These are phyloP conservation scores for Lichina pygmaea DNA, from an alignment of 495 filamentous ascomycete genomes.

Conservation along the genomic window DNA sequence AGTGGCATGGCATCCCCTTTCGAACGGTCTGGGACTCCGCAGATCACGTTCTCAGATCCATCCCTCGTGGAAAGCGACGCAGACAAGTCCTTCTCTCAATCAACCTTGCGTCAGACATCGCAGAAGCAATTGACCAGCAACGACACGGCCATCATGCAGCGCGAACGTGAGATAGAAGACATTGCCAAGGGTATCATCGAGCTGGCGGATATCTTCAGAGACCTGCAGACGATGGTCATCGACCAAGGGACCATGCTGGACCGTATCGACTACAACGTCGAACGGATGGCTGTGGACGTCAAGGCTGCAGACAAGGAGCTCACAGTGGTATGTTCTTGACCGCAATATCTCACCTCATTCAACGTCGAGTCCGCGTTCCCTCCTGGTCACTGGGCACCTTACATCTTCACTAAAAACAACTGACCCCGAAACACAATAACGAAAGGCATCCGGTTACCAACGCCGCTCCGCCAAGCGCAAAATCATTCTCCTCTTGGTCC, in stretches of 20 bases:
- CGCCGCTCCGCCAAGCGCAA: constrained; percentile 70
- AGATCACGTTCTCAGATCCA: constrained; percentile 37
- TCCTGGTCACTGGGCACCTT: background rate
- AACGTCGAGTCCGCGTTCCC: background rate
- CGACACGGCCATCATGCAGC: constrained; percentile 66
- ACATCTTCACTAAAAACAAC: background rate
- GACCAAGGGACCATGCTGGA: constrained; percentile 97
- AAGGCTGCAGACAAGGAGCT: constrained; percentile 83
- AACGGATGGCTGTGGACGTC: constrained; percentile 69
- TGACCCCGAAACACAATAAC: background rate
- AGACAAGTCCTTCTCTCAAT: constrained; percentile 77
- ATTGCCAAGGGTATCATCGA: constrained; percentile 97
- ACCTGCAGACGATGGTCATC: constrained; percentile 88
- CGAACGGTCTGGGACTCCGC: constrained; percentile 37
- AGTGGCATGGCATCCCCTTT: constrained; percentile 34
- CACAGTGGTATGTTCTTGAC: constrained; percentile 29
- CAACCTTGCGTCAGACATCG: constrained; percentile 48
- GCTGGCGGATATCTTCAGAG: constrained; percentile 83
- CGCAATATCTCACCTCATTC: background rate
- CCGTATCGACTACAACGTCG: constrained; percentile 94
- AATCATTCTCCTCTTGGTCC: constrained; percentile 58
- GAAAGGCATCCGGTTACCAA: constrained; percentile 59
- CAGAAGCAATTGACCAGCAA: constrained; percentile 46
- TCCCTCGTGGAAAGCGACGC: constrained; percentile 72
- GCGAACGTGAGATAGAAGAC: constrained; percentile 90